Conservation (phyloP, 257 asterid genomes). For the Nicotiana benthamiana region DNA sequence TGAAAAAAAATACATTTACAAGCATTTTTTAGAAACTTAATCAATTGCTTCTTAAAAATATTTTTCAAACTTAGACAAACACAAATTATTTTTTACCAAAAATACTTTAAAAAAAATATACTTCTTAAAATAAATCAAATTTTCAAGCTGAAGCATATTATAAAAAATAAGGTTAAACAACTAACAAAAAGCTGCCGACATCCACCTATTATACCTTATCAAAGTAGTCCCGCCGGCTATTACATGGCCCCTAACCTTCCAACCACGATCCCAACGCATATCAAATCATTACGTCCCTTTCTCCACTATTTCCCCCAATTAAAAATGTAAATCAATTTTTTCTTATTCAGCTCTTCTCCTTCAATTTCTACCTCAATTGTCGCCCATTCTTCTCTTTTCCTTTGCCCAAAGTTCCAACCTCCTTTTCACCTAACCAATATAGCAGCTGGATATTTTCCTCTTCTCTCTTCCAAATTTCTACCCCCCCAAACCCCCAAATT, state of each 20-base stretch:
- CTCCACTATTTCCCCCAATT: not conserved
- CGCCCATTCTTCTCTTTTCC: slow-evolving; percentile 17
- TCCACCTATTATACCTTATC: not conserved
- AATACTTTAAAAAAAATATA: too few relatives aligned
- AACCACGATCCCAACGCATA: not conserved
- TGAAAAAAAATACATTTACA: too few relatives aligned
- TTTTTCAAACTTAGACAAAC: not conserved
- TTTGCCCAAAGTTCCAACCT: not conserved
- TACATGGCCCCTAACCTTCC: not conserved
- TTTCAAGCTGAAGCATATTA: too few relatives aligned
- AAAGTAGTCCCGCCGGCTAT: not conserved
- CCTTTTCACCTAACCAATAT: not conserved
- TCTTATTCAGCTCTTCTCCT: not conserved
- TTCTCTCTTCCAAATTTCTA: not conserved
- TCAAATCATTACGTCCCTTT: not conserved
- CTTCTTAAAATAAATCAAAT: too few relatives aligned
- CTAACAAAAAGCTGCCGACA: not conserved
- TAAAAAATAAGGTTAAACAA: not conserved
- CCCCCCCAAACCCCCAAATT: slow-evolving; percentile 9
- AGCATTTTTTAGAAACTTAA: too few relatives aligned
- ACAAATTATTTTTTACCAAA: too few relatives aligned
- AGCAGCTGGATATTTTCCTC: not conserved
- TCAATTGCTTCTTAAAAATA: too few relatives aligned
- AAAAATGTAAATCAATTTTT: too few relatives aligned
- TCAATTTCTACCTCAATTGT: slow-evolving; percentile 12